Conservation (phyloP, 176 grass and related monocot genomes). For the Carex parvula region DNA sequence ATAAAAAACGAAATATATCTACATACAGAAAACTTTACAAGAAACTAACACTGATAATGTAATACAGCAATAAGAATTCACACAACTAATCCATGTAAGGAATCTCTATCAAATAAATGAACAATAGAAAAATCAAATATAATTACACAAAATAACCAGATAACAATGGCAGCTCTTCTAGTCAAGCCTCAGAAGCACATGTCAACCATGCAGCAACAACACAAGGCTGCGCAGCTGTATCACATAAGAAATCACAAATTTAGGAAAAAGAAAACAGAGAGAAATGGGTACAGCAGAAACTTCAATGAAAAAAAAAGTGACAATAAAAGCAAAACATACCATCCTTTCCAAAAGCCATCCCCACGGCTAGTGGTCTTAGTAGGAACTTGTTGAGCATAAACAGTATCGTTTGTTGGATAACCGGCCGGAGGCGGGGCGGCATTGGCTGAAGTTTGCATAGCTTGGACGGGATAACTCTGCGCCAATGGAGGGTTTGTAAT, state of each 20-base stretch:
- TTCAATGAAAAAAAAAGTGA: background rate
- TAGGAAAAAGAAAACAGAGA: background rate
- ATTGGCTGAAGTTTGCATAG: background rate
- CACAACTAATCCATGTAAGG: background rate
- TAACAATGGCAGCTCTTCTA: background rate
- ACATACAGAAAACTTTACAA: background rate
- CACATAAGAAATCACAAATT: conserved; percentile 10
- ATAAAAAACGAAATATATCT: background rate
- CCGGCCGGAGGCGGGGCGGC: conserved; percentile 12
- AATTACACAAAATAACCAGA: background rate
- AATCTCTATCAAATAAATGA: background rate
- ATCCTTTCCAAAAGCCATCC: conserved; percentile 29
- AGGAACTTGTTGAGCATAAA: conserved; percentile 8
- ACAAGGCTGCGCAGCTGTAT: conserved; percentile 27
- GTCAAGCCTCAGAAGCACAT: conserved; percentile 24
- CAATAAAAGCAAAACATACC: background rate
- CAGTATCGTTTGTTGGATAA: conserved; percentile 24
- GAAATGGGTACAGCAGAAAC: background rate
- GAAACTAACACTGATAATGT: background rate
- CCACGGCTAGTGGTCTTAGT: conserved; percentile 14
- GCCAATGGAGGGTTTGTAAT: background rate
- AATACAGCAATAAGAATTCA: background rate
- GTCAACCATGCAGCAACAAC: conserved; percentile 23
- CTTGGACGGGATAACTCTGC: conserved; percentile 11
- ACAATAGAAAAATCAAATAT: background rate